Base-by-base conservation (phyloP, 1,139 yeast species). In the Kluyveromyces sp. region DNA sequence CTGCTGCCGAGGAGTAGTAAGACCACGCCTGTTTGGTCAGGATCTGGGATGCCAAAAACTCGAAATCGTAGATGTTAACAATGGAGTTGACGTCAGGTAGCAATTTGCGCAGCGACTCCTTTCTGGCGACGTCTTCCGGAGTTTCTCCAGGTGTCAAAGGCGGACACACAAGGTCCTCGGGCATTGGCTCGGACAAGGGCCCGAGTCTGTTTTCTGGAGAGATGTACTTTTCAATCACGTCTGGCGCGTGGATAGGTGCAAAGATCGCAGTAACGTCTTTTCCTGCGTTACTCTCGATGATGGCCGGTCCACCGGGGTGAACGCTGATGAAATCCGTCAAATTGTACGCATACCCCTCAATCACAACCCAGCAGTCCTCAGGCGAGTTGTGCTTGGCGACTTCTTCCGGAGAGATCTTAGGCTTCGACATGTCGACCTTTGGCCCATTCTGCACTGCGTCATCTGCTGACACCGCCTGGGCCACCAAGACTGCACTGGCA, bases 281-380 rank as follows among this genome's bases (percentile, higher is more conserved):
- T 13, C 97, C 97, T 3, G 95, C 96, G 58, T 80, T 84, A 50
- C 75, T 76, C 36, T 81, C 61, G 36, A 92, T 79, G 25, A 89
- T 78, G 25, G 73, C 71, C 48, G 74, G 75, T 2, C 97, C 98
- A 48, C 97, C 98, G 0, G 97, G 97, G 63, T 92, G 98, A 39
- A 78, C 71, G 19, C 77, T 70, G 46, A 85, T 70, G 58, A 92
- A 92, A 30, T 78, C 76, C 0, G 96, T 83, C 52, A 89, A 73
- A 61, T 92, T 87, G 60, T 87, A 80, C 30, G 85, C 96, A 39
- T 83, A 78, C 42, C 88, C 88, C 52, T 87, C 82, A 47, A 89
- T 78, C 8, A 85, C 80, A 40, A 87, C 83, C 97, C 97, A 89
- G 64, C 95, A 82, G 58, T 83, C 92, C 46, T 80, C 83, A 29